These are phyloP conservation scores for Endocarpon pusillum DNA, from an alignment of 495 filamentous ascomycete species.

Conservation along the genomic window DNA sequence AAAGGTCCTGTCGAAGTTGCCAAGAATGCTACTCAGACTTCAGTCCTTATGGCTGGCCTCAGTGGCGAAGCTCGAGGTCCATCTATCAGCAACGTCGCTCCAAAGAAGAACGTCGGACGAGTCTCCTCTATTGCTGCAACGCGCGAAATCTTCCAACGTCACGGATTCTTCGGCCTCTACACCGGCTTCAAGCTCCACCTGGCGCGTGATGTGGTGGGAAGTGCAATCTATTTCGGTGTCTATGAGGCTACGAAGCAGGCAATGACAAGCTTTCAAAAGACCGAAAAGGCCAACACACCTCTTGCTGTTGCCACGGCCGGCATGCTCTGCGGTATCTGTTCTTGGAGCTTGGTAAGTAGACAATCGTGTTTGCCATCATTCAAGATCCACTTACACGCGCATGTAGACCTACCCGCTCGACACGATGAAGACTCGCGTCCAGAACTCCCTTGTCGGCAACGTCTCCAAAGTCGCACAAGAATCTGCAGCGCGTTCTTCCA, in stretches of 20 bases:
- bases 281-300: conserved; percentile 6
- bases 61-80: conserved; percentile 37
- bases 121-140: conserved; percentile 69
- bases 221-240: conserved; percentile 77
- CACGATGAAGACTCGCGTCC: conserved; percentile 31
- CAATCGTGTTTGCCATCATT: conserved; percentile 1
- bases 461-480: conserved; percentile 17
- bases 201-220: conserved; percentile 78
- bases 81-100: conserved; percentile 36
- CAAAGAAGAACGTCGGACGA: conserved; percentile 52
- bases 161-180: conserved; percentile 66
- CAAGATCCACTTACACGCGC: conserved; percentile 5
- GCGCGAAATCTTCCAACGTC: conserved; percentile 57
- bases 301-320: conserved; percentile 18
- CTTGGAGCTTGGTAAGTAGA: conserved; percentile 29
- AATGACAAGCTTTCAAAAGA: conserved; percentile 35
- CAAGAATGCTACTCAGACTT: conserved; percentile 80
- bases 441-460: conserved; percentile 28
- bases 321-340: conserved; percentile 29
- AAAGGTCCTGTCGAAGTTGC: conserved; percentile 85
- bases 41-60: conserved; percentile 59
- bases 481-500: conserved; percentile 26
- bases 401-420: conserved; percentile 30
- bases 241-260: conserved; percentile 85
- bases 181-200: conserved; percentile 68